phyloP scores from a whole-genome alignment of 805 yeast genomes.

The Barnettozyma wickerhamii region DNA sequence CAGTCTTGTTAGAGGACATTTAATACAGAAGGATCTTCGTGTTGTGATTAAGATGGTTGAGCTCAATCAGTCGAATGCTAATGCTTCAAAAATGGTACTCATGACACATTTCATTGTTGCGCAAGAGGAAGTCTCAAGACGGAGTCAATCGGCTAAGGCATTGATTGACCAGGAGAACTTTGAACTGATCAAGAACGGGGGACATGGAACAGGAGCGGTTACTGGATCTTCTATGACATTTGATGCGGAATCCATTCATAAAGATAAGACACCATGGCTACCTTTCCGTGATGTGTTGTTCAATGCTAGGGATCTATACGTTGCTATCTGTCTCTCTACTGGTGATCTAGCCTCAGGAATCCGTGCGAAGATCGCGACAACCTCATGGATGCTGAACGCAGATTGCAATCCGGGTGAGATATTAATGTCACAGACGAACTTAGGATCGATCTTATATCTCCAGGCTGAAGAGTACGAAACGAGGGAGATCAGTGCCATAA shows the following conservation, averaged over 20 bases:
- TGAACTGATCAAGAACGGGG: neutral
- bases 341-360: constrained; percentile 66
- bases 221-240: constrained; percentile 7
- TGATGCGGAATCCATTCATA: constrained; percentile 5
- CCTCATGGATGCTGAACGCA: constrained; percentile 70
- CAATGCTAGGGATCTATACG: constrained; percentile 69
- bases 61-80: constrained; percentile 42
- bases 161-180: constrained; percentile 28
- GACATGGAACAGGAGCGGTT: neutral
- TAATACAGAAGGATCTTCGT: constrained; percentile 67
- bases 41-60: constrained; percentile 67
- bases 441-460: constrained; percentile 64
- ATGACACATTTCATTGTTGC: constrained; percentile 62
- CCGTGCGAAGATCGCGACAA: constrained; percentile 55
- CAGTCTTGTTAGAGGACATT: constrained; percentile 40
- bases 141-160: constrained; percentile 31
- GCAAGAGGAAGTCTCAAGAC: constrained; percentile 54
- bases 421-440: constrained; percentile 59
- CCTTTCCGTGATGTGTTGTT: constrained; percentile 76
- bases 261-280: constrained; percentile 55
- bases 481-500: constrained; percentile 33
- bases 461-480: constrained; percentile 62
- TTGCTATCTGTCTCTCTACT: constrained; percentile 63
- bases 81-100: constrained; percentile 50
- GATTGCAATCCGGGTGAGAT: constrained; percentile 63